Base-by-base conservation (phyloP, 805 yeast species). In the Starmerella davenportii region DNA sequence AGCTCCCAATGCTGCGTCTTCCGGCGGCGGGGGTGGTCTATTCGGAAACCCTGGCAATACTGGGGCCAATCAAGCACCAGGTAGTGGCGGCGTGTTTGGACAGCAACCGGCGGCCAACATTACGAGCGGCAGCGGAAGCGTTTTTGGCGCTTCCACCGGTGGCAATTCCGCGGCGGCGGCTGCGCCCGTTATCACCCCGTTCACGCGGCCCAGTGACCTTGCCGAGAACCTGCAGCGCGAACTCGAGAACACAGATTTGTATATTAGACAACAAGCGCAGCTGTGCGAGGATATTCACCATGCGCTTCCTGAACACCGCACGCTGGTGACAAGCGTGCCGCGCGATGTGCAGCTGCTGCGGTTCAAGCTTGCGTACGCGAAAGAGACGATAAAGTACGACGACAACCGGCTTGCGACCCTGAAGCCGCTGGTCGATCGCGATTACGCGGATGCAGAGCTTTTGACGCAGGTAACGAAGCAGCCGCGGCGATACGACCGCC, bases 161-260 rank as follows among this genome's bases (percentile, higher is more conserved):
- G n/a, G n/a, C n/a, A n/a, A n/a, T n/a, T n/a, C n/a, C n/a, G n/a
- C n/a, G n/a, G n/a, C n/a, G n/a, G n/a, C n/a, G n/a, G n/a, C n/a
- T n/a, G n/a, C n/a, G 33, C 42, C 51, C 8, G 63, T 60, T 28
- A 60, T 72, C 40, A 69, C 74, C 2, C 68, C 76, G 2, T 63
- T 71, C 58, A 69, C 76, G 1, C 52, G 77, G 25, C 74, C 72
- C 4, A 66, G 72, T 4, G 77, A 72, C 48, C 64, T 72, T 30
- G 72, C 77, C 1, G 72, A 66, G 17, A 53, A 59, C 13, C 59
- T 66, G 33, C 74, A 72, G 48, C 59, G 59, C 41, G 73, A 70
- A 45, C 54, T 72, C n/a, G 74, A 71, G 44, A 66, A 58, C 34
- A 60, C 72, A 34, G 76, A 72, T 50, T 56, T 60, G 21, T 71